These are phyloP conservation scores for Balakata baccata DNA, from an alignment of 345 rosid species.

Conservation along the genomic window DNA sequence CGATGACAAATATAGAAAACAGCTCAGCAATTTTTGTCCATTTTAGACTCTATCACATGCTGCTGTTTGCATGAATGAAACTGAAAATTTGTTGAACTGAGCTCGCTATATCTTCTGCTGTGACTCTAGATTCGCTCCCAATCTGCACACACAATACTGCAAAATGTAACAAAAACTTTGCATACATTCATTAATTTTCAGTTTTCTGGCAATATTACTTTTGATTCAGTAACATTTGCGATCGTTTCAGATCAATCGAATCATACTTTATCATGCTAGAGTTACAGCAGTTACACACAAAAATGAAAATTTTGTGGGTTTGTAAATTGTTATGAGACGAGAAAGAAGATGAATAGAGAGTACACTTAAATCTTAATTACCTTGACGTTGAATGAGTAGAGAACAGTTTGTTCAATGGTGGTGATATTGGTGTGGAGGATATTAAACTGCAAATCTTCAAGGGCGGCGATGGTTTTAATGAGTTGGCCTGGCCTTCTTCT, in stretches of 20 bases:
- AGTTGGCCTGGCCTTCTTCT: slow-evolving; percentile 92
- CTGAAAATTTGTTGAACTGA: slow-evolving; percentile 84
- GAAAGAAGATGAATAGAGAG: not conserved
- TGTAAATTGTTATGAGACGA: not conserved
- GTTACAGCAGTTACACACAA: no score
- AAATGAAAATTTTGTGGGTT: no score
- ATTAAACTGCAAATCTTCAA: slow-evolving; percentile 83
- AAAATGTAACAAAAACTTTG: not conserved
- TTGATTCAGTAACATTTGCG: no score
- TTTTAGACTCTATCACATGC: slow-evolving; percentile 37
- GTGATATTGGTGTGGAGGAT: slow-evolving; percentile 92
- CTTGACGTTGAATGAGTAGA: slow-evolving; percentile 93
- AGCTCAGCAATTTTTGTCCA: slow-evolving; percentile 7
- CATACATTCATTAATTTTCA: no score
- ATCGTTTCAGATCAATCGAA: no score
- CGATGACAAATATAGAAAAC: not conserved
- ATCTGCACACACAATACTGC: slow-evolving; percentile 40
- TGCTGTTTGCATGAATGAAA: slow-evolving; percentile 78
- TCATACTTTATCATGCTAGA: no score
- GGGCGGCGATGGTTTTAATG: slow-evolving; percentile 76
- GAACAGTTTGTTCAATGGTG: slow-evolving; percentile 91
- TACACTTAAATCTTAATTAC: slow-evolving; percentile 30
- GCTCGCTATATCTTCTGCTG: slow-evolving; percentile 85
- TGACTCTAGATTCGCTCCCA: slow-evolving; percentile 58
- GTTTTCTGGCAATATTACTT: no score